Evolutionary conservation across 108 stramenopile genomes (phyloP).

Genomic region (Nitzschia palea): DNA sequence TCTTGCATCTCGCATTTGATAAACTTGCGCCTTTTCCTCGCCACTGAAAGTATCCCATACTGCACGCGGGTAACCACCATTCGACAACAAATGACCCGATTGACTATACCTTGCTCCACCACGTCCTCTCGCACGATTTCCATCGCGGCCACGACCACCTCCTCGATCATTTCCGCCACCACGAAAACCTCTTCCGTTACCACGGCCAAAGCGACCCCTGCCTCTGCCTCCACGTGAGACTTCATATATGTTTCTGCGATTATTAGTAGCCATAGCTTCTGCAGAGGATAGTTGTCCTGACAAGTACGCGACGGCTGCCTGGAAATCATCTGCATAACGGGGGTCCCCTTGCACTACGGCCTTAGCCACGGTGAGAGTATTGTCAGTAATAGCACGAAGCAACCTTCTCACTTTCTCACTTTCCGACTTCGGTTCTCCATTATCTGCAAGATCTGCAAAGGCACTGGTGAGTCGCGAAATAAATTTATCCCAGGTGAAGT

Average conservation of each 20-base stretch:
- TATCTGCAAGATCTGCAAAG: conserved; percentile 21
- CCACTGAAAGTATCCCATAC: no score
- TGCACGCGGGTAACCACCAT: no score
- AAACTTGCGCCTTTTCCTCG: no score
- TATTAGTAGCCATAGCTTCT: not conserved
- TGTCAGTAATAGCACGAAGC: conserved; percentile 4
- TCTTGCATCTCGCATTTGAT: no score
- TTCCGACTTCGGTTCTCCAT: conserved; percentile 19
- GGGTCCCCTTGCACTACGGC: not conserved
- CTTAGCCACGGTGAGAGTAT: not conserved
- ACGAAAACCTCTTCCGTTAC: not conserved
- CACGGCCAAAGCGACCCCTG: not conserved
- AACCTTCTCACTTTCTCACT: conserved; percentile 16
- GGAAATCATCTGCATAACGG: not conserved
- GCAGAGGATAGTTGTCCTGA: not conserved
- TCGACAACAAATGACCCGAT: no score
- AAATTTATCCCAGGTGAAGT: conserved; percentile 30
- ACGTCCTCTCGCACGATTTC: no score
- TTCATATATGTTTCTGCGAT: not conserved
- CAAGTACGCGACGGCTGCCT: not conserved
- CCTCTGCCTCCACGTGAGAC: not conserved
- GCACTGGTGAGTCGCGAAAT: not conserved
- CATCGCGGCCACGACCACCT: no score
- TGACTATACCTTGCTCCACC: no score
- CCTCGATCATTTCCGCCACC: no score